These are phyloP conservation scores for Musa beccarii DNA, from an alignment of 176 grass and related monocot species.

Conservation along the genomic window DNA sequence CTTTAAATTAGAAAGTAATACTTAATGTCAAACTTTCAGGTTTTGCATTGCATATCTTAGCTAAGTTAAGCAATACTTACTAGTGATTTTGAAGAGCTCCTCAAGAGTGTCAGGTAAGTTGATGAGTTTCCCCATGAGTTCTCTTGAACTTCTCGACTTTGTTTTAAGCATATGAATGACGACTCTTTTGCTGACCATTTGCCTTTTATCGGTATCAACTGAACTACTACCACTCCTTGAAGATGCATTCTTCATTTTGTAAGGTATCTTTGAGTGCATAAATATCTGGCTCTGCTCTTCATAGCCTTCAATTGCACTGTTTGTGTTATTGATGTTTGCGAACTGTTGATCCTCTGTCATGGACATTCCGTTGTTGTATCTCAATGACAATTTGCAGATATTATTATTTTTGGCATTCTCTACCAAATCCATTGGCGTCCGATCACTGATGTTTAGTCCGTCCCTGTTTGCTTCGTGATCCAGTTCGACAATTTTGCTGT, in stretches of 20 bases:
- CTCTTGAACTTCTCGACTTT: constrained; percentile 12
- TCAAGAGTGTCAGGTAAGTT: constrained; percentile 56
- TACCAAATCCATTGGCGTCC: neutral
- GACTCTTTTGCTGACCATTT: constrained; percentile 44
- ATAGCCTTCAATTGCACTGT: neutral
- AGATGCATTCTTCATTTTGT: neutral
- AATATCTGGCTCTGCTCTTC: neutral
- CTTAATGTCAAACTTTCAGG: no score
- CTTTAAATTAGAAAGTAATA: no score
- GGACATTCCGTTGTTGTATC: neutral
- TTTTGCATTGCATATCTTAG: no score
- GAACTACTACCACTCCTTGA: constrained; percentile 4
- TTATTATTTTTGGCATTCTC: neutral
- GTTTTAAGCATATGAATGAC: constrained; percentile 34
- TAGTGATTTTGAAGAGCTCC: constrained; percentile 49
- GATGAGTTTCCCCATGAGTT: constrained; percentile 54
- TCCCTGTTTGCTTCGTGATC: neutral
- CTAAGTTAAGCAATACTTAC: constrained; percentile 36
- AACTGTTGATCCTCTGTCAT: neutral
- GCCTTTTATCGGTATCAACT: constrained; percentile 9
- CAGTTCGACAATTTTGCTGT: neutral
- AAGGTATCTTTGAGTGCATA: neutral
- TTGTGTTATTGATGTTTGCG: neutral
- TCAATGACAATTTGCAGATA: neutral
- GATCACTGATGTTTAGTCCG: neutral